Conservation (phyloP, 2,329 filamentous ascomycete genomes). For the Colletotrichum sp. region DNA sequence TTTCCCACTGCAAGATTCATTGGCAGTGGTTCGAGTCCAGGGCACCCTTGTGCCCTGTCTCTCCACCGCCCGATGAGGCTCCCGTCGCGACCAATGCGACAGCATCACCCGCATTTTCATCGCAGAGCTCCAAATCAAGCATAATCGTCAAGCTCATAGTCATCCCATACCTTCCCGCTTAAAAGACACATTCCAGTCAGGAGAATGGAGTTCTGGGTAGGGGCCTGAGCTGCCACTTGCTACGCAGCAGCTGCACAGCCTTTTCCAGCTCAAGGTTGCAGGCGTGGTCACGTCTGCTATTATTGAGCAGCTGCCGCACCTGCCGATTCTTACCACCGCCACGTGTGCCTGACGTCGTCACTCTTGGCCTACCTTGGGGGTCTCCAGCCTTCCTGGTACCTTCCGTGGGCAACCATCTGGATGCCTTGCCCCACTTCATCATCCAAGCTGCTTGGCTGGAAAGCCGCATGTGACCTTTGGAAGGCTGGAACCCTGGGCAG, state of each 20-base stretch:
- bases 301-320: background rate
- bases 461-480: background rate
- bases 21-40: background rate
- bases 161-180: background rate
- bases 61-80: background rate
- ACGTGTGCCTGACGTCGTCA: background rate
- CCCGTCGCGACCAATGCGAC: background rate
- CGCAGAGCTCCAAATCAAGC: background rate
- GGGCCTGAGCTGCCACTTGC: background rate
- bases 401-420: background rate
- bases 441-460: background rate
- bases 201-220: too few species aligned
- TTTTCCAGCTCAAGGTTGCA: background rate
- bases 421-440: background rate
- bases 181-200: background rate
- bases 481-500: background rate
- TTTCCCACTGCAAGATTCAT: background rate
- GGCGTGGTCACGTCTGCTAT: background rate
- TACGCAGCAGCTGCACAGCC: background rate
- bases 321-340: background rate
- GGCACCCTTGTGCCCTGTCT: background rate
- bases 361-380: background rate
- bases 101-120: background rate
- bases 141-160: background rate
- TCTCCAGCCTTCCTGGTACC: background rate